These are phyloP conservation scores for Ceratobasidium sp. DNA, from an alignment of 1,284 basidiomycete species.

Conservation along the genomic window DNA sequence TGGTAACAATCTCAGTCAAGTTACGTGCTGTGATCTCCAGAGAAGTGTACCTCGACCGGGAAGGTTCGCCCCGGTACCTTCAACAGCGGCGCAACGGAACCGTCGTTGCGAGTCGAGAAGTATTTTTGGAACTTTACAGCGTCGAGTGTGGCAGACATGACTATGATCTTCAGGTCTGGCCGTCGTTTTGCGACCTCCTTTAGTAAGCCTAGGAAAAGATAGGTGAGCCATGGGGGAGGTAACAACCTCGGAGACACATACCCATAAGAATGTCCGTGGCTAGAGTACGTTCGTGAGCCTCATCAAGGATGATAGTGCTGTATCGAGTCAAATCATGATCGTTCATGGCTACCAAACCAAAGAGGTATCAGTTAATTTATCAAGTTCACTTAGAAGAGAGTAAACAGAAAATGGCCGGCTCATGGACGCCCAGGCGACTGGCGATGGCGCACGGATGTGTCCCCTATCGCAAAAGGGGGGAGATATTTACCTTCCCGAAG, in stretches of 20 bases:
- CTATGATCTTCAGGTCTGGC: conserved; percentile 92
- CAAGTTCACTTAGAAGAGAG: neutral
- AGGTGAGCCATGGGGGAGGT: neutral
- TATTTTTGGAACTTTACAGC: conserved; percentile 97
- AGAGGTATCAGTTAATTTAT: conserved; percentile 48
- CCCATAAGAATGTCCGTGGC: conserved; percentile 99
- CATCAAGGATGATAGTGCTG: conserved; percentile 97
- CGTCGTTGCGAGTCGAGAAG: conserved; percentile 67
- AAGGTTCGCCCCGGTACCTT: conserved; percentile 97
- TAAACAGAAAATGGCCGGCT: neutral
- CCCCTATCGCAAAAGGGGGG: neutral
- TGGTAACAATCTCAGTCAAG: neutral
- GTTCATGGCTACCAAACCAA: conserved; percentile 96
- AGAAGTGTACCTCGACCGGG: conserved; percentile 82
- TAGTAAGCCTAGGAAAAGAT: conserved; percentile 85
- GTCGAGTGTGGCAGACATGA: conserved; percentile 99
- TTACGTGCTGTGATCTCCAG: neutral
- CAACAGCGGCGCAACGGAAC: conserved; percentile 80
- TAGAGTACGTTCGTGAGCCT: conserved; percentile 97
- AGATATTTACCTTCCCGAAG: conserved; percentile 35
- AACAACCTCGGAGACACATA: conserved; percentile 58
- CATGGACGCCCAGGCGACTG: neutral
- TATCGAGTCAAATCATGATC: conserved; percentile 91
- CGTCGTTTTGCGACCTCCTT: conserved; percentile 82
- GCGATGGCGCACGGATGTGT: neutral